These are phyloP conservation scores for Pleodorina starrii DNA, from an alignment of 139 green algal species.

Conservation along the genomic window DNA sequence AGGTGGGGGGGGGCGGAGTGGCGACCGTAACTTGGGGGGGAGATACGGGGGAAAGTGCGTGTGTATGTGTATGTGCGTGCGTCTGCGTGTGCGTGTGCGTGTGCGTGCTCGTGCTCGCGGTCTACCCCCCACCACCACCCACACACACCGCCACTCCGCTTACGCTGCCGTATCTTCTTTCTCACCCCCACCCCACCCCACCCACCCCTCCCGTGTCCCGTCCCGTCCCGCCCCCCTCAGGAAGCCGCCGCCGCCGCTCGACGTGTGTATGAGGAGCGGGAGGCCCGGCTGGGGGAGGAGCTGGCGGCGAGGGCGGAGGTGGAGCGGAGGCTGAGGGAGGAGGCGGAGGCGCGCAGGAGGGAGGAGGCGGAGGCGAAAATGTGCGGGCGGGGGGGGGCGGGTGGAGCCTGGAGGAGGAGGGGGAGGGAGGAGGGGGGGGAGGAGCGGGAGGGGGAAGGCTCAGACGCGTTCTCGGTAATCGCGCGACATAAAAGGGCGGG, in stretches of 20 bases:
- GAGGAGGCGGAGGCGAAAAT: conserved; percentile 37
- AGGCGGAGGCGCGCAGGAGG: conserved; percentile 49
- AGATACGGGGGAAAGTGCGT: neutral
- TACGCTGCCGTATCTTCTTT: neutral
- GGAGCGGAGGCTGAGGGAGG: conserved; percentile 48
- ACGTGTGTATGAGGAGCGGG: conserved; percentile 58
- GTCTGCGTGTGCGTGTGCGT: too few relatives aligned
- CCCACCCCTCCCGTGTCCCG: neutral
- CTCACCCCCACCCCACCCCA: neutral
- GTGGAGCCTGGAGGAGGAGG: neutral
- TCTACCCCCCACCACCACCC: neutral
- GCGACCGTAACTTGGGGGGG: too few relatives aligned
- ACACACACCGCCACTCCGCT: neutral
- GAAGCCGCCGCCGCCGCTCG: conserved; percentile 13
- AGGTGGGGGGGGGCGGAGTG: neutral
- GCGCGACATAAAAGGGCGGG: too few relatives aligned
- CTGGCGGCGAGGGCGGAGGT: conserved; percentile 46
- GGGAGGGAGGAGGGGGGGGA: neutral
- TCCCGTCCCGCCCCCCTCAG: neutral
- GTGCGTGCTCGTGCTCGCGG: too few relatives aligned
- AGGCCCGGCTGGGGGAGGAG: conserved; percentile 54
- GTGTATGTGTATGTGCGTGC: too few relatives aligned
- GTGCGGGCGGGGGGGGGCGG: conserved; percentile 7
- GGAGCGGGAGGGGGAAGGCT: too few relatives aligned
- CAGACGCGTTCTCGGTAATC: too few relatives aligned